phyloP scores from a whole-genome alignment of 2,329 filamentous ascomycete genomes.

The Diaporthe capsici region DNA sequence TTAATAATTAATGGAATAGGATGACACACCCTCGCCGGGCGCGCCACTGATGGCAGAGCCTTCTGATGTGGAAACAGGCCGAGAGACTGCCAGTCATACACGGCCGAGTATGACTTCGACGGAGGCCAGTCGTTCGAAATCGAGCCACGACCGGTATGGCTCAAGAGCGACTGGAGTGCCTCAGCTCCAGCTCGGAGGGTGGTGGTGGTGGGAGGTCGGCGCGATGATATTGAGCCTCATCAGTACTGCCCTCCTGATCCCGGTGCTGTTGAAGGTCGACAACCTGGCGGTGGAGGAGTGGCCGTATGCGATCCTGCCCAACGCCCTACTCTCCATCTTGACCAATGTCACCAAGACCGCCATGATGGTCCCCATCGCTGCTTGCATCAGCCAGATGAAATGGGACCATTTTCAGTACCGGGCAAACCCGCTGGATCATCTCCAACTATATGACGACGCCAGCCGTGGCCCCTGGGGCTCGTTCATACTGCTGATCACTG shows the following conservation, averaged over 20 bases:
- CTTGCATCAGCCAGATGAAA: constrained; percentile 12
- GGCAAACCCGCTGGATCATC: not conserved
- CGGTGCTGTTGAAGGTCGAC: not conserved
- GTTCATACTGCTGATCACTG: not conserved
- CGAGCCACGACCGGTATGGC: too few relatives aligned
- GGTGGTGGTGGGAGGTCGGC: constrained; percentile 17
- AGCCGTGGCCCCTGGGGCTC: constrained; percentile 7
- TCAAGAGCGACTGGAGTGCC: not conserved
- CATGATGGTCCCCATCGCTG: not conserved
- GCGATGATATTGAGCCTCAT: not conserved
- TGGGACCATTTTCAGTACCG: not conserved
- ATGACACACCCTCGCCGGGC: not conserved
- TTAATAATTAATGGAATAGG: not conserved
- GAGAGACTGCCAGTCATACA: not conserved
- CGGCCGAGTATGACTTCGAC: not conserved
- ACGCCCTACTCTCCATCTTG: constrained; percentile 6
- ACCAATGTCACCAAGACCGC: constrained; percentile 6
- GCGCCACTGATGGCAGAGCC: constrained; percentile 4
- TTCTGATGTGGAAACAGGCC: not conserved
- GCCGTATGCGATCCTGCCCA: not conserved
- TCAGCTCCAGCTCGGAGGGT: not conserved
- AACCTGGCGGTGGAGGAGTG: not conserved
- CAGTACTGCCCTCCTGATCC: not conserved
- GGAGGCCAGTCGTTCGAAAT: not conserved
- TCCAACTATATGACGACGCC: not conserved